Evolutionary conservation across 192 early-diverging fungal species (phyloP).

Genomic region (Backusella sp.): DNA sequence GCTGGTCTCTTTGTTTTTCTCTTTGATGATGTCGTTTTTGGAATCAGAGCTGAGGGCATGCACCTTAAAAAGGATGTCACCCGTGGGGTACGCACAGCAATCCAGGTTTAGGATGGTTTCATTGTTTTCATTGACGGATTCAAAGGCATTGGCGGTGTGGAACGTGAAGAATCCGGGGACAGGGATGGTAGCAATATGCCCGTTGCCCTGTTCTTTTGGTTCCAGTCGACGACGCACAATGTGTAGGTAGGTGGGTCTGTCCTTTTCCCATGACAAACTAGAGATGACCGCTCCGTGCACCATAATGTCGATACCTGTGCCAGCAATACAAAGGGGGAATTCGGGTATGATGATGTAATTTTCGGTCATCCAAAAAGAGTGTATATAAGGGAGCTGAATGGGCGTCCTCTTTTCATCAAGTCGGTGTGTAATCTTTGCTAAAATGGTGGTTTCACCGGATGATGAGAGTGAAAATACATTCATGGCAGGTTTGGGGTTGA

Average conservation of each 20-base stretch:
- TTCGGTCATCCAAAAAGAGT: constrained; percentile 53
- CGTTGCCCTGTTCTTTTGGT: not conserved
- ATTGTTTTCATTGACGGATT: not conserved
- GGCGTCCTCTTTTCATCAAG: constrained; percentile 8
- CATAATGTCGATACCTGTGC: not conserved
- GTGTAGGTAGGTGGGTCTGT: constrained; percentile 12
- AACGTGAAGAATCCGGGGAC: constrained; percentile 5
- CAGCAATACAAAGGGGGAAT: constrained; percentile 43
- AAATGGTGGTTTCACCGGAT: constrained; percentile 11
- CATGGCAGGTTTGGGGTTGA: not conserved
- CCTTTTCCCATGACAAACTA: not conserved
- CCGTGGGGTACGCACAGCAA: not conserved
- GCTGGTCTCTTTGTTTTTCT: not conserved
- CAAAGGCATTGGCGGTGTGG: constrained; percentile 15
- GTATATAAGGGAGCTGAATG: constrained; percentile 44
- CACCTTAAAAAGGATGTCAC: constrained; percentile 2
- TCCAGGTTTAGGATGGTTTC: constrained; percentile 9
- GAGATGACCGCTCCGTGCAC: not conserved
- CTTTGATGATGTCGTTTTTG: not conserved
- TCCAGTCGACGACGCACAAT: not conserved
- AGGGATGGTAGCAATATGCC: constrained; percentile 3
- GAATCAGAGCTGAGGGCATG: not conserved
- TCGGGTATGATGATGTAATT: constrained; percentile 57
- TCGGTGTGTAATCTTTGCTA: constrained; percentile 15
- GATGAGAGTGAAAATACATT: constrained; percentile 15